Conservation (phyloP, 108 stramenopile genomes). For the Aurantiochytrium sp. region DNA sequence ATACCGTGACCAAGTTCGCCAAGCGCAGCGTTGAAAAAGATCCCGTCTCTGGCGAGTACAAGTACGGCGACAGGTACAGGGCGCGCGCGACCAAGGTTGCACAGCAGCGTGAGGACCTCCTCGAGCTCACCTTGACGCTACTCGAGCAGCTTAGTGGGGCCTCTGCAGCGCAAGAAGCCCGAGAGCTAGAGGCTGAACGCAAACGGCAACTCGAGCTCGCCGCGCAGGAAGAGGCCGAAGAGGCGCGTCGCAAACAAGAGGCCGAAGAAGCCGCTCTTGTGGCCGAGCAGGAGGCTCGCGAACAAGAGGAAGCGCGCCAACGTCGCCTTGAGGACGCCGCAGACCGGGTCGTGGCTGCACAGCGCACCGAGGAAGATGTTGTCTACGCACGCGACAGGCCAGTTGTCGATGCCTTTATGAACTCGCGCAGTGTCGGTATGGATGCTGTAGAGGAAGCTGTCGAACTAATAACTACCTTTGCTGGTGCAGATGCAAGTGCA, state of each 20-base stretch:
- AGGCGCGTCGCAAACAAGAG: background rate
- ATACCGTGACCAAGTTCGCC: background rate
- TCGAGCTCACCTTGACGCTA: background rate
- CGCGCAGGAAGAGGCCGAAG: background rate
- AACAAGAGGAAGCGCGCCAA: background rate
- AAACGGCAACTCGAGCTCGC: background rate
- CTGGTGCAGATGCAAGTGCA: background rate
- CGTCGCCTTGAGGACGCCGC: background rate
- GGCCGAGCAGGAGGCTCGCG: background rate
- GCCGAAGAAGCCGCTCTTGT: background rate
- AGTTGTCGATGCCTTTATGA: background rate
- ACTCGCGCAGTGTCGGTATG: background rate
- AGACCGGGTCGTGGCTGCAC: background rate
- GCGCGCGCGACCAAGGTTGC: background rate
- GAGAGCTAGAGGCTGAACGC: background rate
- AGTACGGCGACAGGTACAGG: background rate
- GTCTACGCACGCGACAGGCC: background rate
- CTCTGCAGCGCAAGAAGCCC: background rate
- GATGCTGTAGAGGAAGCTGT: background rate
- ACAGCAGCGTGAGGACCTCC: background rate
- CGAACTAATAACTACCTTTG: background rate
- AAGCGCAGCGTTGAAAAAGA: background rate
- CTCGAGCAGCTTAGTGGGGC: background rate
- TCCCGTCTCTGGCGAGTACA: background rate
- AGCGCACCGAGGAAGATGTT: conserved; percentile 3